These are phyloP conservation scores for Fomitopsis schrenkii DNA, from an alignment of 1,284 basidiomycete species.

Conservation along the genomic window DNA sequence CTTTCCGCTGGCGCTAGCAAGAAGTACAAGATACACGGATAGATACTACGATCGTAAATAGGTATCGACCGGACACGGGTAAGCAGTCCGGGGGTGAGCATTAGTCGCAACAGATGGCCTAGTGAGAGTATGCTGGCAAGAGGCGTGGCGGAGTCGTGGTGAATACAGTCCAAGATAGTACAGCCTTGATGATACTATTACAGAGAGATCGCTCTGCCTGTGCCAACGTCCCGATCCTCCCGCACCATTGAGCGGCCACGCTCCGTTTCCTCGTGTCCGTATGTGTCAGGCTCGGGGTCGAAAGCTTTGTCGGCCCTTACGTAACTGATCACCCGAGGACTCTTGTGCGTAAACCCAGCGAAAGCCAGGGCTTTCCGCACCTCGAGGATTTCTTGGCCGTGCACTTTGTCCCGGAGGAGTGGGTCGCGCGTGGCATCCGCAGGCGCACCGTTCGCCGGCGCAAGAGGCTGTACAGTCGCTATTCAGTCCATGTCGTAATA, in stretches of 20 bases:
- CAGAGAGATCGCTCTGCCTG: slow-evolving; percentile 76
- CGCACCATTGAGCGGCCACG: slow-evolving; percentile 61
- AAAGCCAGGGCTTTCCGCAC: slow-evolving; percentile 90
- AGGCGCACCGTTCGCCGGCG: slow-evolving; percentile 82
- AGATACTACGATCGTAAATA: slow-evolving; percentile 1
- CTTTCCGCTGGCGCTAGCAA: not conserved
- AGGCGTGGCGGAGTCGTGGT: slow-evolving; percentile 17
- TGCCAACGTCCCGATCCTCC: slow-evolving; percentile 52
- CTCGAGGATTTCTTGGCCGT: slow-evolving; percentile 83
- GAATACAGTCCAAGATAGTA: slow-evolving; percentile 6
- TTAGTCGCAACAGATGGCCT: not conserved
- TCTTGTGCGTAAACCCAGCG: slow-evolving; percentile 87
- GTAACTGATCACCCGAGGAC: slow-evolving; percentile 72
- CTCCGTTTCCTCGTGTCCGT: slow-evolving; percentile 43
- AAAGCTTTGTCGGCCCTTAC: slow-evolving; percentile 70
- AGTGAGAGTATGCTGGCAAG: not conserved
- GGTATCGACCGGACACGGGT: not conserved
- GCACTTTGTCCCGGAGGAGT: slow-evolving; percentile 76
- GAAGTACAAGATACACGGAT: slow-evolving; percentile 3
- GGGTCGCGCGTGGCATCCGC: slow-evolving; percentile 86
- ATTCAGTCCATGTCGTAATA: slow-evolving; percentile 3
- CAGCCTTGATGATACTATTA: slow-evolving; percentile 24
- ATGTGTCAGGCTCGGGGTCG: slow-evolving; percentile 47
- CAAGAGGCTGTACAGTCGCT: slow-evolving; percentile 60
- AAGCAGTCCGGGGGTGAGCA: not conserved